Evolutionary conservation across 2,329 filamentous ascomycete genomes (phyloP), one percentile per base, ranked within the genome.

Genomic region (Chalaropsis ovoidea): DNA sequence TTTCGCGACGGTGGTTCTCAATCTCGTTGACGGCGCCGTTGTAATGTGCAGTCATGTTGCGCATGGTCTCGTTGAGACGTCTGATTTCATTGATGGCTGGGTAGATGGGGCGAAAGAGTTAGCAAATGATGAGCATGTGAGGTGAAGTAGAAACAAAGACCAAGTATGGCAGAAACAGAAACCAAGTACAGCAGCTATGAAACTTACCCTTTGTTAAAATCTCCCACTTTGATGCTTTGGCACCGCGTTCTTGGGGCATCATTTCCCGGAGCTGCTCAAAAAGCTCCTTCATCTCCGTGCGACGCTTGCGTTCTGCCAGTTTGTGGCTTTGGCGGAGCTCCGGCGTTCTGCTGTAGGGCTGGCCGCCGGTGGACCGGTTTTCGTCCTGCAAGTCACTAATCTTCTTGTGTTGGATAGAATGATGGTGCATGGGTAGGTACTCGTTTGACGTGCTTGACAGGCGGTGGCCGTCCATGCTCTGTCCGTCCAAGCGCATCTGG

Each of bases 171-270:
- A 49, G 5, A 17, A 15, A 24, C 1, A 39, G 8, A 3, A 42
- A 24, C 42, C 6, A 19, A 43, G 42, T 17, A 31, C 2, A 11
- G n/a, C 13, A 43, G 6, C 2, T n/a, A 60, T 17, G 45, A 17
- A 5, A 73, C 81, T 68, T 77, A 92, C 89, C 88, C 79, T 93
- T 93, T 2, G 88, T 91, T 17, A 95, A 73, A 61, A 93, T 91
- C 71, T 95, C 89, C 89, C 89, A 95, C 71, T 95, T 95, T 70
- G 88, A 92, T 0, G 89, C 89, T 73, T 94, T 95, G 27, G 87
- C 87, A 1, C 89, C 89, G 17, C 89, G 84, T 71, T 90, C 89
- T 70, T 90, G 87, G 1, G 89, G 89, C 76, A 93, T 86, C 45
- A 90, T 79, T 69, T 88, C 86, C 70, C 90, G 84, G 8, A 94